These are phyloP conservation scores for Prunus mira DNA, from an alignment of 306 rosid genomes.

Conservation along the genomic window DNA sequence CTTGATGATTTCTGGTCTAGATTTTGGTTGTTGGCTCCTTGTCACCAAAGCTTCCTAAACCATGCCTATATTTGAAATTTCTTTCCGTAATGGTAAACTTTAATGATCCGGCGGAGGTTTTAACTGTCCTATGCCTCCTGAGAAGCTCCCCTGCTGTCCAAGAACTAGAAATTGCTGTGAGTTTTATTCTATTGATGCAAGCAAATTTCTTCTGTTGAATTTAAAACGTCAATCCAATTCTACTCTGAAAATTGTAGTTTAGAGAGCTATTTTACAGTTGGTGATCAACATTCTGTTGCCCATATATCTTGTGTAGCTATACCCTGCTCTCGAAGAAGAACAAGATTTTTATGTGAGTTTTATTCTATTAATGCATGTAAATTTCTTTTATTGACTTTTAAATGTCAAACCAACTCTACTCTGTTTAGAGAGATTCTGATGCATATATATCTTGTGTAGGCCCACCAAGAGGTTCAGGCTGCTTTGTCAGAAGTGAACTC, in stretches of 20 bases:
- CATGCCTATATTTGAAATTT: slow-evolving; percentile 32
- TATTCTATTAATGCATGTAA: neutral
- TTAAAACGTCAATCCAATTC: neutral
- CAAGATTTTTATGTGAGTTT: neutral
- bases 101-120: slow-evolving; percentile 35
- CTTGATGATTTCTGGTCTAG: neutral
- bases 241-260: neutral
- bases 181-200: neutral
- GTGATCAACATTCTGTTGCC: neutral
- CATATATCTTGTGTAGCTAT: too few species aligned
- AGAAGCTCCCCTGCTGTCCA: slow-evolving; percentile 43
- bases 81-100: slow-evolving; percentile 44
- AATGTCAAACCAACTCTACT: neutral
- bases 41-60: slow-evolving; percentile 36
- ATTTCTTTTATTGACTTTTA: neutral
- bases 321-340: neutral
- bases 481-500: neutral
- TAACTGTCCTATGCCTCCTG: slow-evolving; percentile 46
- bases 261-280: neutral
- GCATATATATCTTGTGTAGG: slow-evolving; percentile 18
- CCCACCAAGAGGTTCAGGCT: slow-evolving; percentile 28
- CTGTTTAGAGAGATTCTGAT: neutral
- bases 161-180: neutral
- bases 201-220: neutral
- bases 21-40: slow-evolving; percentile 30